Evolutionary conservation across 2,329 filamentous ascomycete species (phyloP), one percentile per base, ranked within the genome.

Genomic region (Hypoxylon sp.): DNA sequence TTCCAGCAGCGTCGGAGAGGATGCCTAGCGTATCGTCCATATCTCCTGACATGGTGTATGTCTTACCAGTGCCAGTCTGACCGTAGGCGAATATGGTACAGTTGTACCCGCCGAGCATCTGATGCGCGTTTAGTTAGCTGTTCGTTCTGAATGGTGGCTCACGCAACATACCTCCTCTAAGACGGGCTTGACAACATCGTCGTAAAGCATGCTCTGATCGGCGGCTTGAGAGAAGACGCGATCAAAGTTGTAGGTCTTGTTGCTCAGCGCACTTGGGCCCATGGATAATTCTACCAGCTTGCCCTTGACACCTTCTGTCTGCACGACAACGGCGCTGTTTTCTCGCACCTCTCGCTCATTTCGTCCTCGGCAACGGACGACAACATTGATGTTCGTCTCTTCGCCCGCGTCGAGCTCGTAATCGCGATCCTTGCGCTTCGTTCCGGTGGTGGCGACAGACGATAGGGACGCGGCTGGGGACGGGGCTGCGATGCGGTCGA

Each of bases 21-120:
- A 97, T 87, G 1, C 94, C 92, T 31, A 92, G 77, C 0, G 87
- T 91, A 67, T 97, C 91, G 11, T 85, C 91, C 86, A 99, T 97
- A 74, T 99, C 94, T 52, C 95, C 95, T 0, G 94, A 97, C 95
- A 99, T 99, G 20, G 95, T 99, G 75, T 99, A 99, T 11, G 95
- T 99, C 75, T 99, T 99, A 68, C 95, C 95, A 0, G 95, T 99
- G 40, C 95, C 95, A 0, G 95, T 99, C 74, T 99, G 95, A 21
- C 95, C 95, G 73, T 99, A 99, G 27, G 95, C 95, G 69, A 99
- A 99, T 58, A 99, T 97, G 4, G 95, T 99, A 77, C 95, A 99
- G 74, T 99, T 99, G 78, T 91, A 98, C 48, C 95, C 95, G 20
- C 88, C 84, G 37, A 99, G 83, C 82, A 98, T 97, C 92, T 96